Evolutionary conservation across 176 grass and related monocot genomes (phyloP).

Genomic region (Alloteropsis semialata): DNA sequence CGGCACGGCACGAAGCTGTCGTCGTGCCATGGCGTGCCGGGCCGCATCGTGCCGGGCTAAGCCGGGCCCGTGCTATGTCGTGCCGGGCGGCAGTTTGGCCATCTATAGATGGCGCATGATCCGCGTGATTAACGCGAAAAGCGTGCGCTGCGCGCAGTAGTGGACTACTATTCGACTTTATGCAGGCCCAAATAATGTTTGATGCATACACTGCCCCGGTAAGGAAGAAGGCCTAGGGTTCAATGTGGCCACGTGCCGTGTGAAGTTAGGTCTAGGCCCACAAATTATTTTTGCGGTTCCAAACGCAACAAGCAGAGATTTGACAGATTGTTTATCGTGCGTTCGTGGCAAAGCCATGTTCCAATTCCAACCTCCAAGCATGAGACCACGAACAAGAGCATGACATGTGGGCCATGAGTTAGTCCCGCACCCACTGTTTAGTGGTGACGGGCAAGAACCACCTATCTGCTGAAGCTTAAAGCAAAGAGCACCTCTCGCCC

Average conservation of each 20-base stretch:
- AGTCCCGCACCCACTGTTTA: conserved; percentile 22
- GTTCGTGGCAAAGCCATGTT: neutral
- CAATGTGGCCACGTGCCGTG: neutral
- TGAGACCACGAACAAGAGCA: neutral
- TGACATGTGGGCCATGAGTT: conserved; percentile 24
- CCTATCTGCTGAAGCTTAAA: conserved; percentile 16
- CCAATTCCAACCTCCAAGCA: no score
- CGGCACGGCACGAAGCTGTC: no score
- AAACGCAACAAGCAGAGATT: neutral
- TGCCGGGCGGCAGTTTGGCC: no score
- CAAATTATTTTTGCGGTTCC: neutral
- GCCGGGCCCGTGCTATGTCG: no score
- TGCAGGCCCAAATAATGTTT: no score
- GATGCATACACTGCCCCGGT: no score
- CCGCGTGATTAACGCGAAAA: neutral
- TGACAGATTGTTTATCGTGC: neutral
- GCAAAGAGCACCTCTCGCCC: neutral
- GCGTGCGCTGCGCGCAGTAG: neutral
- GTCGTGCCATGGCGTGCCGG: no score
- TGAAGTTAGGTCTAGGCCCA: neutral
- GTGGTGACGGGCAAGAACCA: conserved; percentile 27
- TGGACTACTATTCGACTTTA: no score
- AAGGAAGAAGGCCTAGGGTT: neutral
- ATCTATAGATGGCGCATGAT: no score
- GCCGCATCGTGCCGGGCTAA: no score